Conservation (phyloP, 1,284 basidiomycete species). For the Cerrena zonata region DNA sequence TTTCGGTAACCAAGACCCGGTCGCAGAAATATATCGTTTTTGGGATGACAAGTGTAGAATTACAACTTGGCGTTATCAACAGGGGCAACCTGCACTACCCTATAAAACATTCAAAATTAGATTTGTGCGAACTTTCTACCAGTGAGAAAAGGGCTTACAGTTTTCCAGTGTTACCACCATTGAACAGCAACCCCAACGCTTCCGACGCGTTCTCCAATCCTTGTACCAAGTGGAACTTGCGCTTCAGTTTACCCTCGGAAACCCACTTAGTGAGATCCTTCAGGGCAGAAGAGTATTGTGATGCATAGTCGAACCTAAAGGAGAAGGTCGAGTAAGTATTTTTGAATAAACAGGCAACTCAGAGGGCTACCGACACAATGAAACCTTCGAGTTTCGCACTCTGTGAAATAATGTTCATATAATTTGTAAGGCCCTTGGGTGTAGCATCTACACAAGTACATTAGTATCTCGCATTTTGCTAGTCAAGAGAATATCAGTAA, state of each 20-base stretch:
- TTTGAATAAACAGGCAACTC: neutral
- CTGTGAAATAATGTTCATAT: constrained; percentile 66
- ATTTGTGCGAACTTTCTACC: neutral
- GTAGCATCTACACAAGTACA: constrained; percentile 37
- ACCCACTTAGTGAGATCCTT: constrained; percentile 52
- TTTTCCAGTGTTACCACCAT: constrained; percentile 80
- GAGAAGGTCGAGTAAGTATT: neutral
- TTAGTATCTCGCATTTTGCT: neutral
- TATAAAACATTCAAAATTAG: constrained; percentile 1
- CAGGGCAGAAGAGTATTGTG: constrained; percentile 49
- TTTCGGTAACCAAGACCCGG: no score
- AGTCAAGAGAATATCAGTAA: neutral
- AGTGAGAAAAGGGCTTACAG: constrained; percentile 41
- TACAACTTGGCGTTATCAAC: constrained; percentile 3
- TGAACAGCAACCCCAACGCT: constrained; percentile 67
- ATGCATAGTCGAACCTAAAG: constrained; percentile 59
- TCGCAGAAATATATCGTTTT: no score
- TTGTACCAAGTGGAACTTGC: constrained; percentile 74
- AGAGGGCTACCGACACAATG: constrained; percentile 53
- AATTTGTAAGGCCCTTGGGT: constrained; percentile 56
- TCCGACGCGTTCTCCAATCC: constrained; percentile 69
- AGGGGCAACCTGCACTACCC: constrained; percentile 18
- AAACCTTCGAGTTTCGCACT: constrained; percentile 80
- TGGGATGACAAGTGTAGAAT: no score
- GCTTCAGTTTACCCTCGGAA: constrained; percentile 68